Evolutionary conservation across 768 basidiomycete species (phyloP).

Genomic region (Rhizopogon rudus): DNA sequence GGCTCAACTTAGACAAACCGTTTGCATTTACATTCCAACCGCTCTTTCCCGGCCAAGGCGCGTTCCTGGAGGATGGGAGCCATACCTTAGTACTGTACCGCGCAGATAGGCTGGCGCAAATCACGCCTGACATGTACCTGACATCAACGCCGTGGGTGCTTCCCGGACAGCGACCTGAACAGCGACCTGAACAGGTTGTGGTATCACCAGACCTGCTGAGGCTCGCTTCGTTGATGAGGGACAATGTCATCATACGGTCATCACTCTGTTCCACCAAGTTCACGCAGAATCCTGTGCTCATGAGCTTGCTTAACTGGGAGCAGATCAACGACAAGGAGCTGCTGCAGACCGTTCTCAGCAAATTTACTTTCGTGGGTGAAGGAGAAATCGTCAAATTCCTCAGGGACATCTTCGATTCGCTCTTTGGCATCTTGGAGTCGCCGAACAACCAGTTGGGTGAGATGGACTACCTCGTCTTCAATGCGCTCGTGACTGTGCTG

Average conservation of each 20-base stretch:
- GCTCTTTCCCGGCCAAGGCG: constrained; percentile 66
- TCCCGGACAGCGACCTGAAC: constrained; percentile 56
- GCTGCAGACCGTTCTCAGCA: constrained; percentile 66
- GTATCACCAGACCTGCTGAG: constrained; percentile 59
- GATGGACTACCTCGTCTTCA: constrained; percentile 84
- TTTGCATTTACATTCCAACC: constrained; percentile 95
- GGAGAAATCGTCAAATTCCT: constrained; percentile 93
- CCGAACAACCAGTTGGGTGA: constrained; percentile 67
- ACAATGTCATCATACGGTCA: constrained; percentile 77
- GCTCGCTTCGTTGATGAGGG: constrained; percentile 64
- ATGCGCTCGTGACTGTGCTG: constrained; percentile 85
- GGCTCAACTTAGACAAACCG: constrained; percentile 54
- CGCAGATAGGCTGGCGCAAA: constrained; percentile 62
- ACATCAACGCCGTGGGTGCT: constrained; percentile 57
- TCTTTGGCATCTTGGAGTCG: constrained; percentile 86
- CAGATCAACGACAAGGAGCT: constrained; percentile 56
- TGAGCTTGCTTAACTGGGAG: constrained; percentile 81
- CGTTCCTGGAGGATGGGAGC: constrained; percentile 86
- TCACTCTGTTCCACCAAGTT: constrained; percentile 90
- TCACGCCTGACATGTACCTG: constrained; percentile 70
- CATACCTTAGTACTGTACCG: constrained; percentile 83
- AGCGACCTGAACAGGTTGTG: constrained; percentile 53
- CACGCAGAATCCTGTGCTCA: constrained; percentile 84
- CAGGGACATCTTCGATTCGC: constrained; percentile 85
- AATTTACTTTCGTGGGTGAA: constrained; percentile 91